Percentiles rank a stretch among this genome's conserved stretches.
Evolutionary conservation across 805 yeast genomes (phyloP).

Genomic region (Tetrapisispora iriomotensis): DNA sequence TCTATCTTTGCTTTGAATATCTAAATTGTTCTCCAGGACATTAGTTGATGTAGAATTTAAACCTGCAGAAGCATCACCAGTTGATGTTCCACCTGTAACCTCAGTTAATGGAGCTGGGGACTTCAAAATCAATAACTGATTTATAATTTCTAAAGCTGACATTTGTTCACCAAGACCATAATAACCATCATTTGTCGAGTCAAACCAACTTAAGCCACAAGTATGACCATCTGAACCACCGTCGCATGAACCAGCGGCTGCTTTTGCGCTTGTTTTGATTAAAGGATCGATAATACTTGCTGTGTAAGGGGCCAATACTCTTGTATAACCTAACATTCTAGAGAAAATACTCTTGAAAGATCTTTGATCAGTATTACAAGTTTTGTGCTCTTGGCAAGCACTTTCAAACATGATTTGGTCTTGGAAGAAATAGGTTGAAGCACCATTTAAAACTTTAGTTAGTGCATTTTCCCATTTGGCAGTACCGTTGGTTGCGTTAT

Average conservation of each 20-base stretch:
- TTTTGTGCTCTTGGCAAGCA: conserved; percentile 40
- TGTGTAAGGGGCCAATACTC: conserved; percentile 43
- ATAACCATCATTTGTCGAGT: conserved; percentile 47
- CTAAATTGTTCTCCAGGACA: conserved; percentile 30
- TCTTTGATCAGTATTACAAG: conserved; percentile 69
- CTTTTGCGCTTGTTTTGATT: conserved; percentile 45
- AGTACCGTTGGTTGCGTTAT: conserved; percentile 46
- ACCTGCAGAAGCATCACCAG: conserved; percentile 47
- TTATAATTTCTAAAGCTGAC: conserved; percentile 58
- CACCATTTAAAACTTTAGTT: conserved; percentile 35
- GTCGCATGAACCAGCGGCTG: conserved; percentile 59
- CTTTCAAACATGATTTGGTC: conserved; percentile 48
- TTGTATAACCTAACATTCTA: conserved; percentile 51
- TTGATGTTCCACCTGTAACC: conserved; percentile 43
- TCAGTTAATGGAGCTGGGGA: conserved; percentile 41
- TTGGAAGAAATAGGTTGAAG: conserved; percentile 40
- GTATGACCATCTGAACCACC: conserved; percentile 72
- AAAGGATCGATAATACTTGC: conserved; percentile 33
- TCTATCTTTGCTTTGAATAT: conserved; percentile 51
- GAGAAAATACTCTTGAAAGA: conserved; percentile 64
- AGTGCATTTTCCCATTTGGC: conserved; percentile 43
- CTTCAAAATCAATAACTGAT: conserved; percentile 35
- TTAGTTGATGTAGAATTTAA: conserved; percentile 32
- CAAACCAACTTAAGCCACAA: conserved; percentile 63
- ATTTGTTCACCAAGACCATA: conserved; percentile 78